These are phyloP conservation scores for Kondoa malvinella DNA, from an alignment of 768 basidiomycete genomes.

Conservation along the genomic window DNA sequence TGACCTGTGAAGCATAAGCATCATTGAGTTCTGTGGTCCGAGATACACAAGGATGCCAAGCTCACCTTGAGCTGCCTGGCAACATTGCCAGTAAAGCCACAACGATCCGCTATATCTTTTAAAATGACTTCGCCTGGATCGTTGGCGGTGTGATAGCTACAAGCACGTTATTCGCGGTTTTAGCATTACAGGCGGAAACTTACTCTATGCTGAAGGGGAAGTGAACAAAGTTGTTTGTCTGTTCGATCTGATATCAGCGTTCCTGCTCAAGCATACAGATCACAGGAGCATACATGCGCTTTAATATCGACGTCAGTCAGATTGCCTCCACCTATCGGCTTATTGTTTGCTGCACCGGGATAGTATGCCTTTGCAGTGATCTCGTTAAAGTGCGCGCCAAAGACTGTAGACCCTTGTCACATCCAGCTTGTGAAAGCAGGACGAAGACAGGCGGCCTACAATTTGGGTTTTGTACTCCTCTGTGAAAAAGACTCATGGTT, in stretches of 20 bases:
- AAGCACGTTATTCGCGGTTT: background rate
- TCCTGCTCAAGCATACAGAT: slow-evolving; percentile 7
- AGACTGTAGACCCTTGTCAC: slow-evolving; percentile 19
- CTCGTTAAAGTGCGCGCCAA: slow-evolving; percentile 23
- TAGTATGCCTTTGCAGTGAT: slow-evolving; percentile 26
- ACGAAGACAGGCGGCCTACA: too few relatives aligned
- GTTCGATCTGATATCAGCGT: slow-evolving; percentile 20
- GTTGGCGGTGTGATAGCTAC: slow-evolving; percentile 12
- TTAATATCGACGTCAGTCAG: slow-evolving; percentile 21
- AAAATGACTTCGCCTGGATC: slow-evolving; percentile 23
- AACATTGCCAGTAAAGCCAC: slow-evolving; percentile 22
- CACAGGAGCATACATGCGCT: slow-evolving; percentile 16
- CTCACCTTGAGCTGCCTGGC: slow-evolving; percentile 16
- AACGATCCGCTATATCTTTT: slow-evolving; percentile 23
- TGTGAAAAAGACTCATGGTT: slow-evolving; percentile 14
- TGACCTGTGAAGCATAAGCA: slow-evolving; percentile 12
- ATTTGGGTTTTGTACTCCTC: slow-evolving; percentile 27
- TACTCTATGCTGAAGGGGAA: slow-evolving; percentile 28
- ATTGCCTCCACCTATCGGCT: slow-evolving; percentile 22
- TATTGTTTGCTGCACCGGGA: slow-evolving; percentile 14
- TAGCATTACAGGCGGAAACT: slow-evolving; percentile 8
- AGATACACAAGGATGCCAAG: slow-evolving; percentile 3
- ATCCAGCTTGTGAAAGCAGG: too few relatives aligned
- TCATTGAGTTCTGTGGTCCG: too few relatives aligned
- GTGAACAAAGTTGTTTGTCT: background rate